These are phyloP conservation scores for Ascochyta pisi DNA, from an alignment of 2,329 filamentous ascomycete species.

Conservation along the genomic window DNA sequence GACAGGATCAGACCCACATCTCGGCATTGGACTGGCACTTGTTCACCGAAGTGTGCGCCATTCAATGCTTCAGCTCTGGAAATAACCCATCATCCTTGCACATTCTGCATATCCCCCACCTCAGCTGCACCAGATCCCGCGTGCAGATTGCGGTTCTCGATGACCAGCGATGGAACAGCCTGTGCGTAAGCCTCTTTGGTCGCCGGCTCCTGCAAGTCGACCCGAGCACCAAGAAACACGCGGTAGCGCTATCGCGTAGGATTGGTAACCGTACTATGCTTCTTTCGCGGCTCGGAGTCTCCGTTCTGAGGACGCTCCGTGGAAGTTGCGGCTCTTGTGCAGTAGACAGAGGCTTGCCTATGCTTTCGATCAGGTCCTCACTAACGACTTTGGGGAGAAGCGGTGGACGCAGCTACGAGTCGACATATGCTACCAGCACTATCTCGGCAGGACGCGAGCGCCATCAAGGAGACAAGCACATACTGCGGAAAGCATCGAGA, in stretches of 20 bases:
- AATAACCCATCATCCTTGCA: conserved; percentile 1
- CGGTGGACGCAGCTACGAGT: background rate
- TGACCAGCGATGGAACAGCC: background rate
- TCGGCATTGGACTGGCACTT: background rate
- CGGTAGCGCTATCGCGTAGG: conserved; percentile 10
- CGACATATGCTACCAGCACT: conserved; percentile 2
- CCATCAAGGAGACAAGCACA: background rate
- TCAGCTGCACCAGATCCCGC: conserved; percentile 7
- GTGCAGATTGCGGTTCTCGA: background rate
- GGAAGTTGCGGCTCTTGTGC: conserved; percentile 5
- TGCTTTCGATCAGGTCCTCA: background rate
- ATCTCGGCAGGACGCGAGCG: background rate
- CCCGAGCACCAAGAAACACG: conserved; percentile 2
- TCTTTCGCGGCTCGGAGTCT: conserved; percentile 3
- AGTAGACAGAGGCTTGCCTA: conserved; percentile 7
- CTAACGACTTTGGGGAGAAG: background rate
- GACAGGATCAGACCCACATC: background rate
- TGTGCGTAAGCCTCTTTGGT: conserved; percentile 10
- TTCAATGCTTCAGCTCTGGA: conserved; percentile 6
- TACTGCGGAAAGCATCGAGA: background rate
- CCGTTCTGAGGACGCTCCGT: conserved; percentile 6
- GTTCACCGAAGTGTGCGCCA: background rate
- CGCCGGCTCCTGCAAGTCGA: conserved; percentile 8
- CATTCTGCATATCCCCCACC: background rate
- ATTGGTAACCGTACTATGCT: conserved; percentile 8